Conservation (phyloP, 73 alveolate species). For the Paramecium pentaurelia region DNA sequence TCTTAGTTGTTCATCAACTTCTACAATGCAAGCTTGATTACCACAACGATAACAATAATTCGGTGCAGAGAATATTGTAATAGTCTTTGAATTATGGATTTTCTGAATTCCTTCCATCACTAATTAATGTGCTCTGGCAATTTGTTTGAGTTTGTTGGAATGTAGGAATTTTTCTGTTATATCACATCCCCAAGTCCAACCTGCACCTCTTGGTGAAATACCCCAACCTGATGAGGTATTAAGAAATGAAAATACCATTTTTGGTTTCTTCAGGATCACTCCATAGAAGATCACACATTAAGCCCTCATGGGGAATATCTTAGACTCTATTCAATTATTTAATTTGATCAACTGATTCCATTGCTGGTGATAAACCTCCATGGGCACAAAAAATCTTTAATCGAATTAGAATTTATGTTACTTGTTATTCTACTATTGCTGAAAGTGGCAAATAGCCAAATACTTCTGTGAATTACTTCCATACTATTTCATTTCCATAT, state of each 20-base stretch:
- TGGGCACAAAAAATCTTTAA: conserved; percentile 61
- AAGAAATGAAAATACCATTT: conserved; percentile 13
- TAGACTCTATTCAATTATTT: conserved; percentile 59
- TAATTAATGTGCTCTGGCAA: conserved; percentile 73
- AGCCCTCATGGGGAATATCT: conserved; percentile 89
- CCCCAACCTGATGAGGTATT: conserved; percentile 60
- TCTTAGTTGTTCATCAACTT: conserved; percentile 62
- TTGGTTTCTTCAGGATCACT: conserved; percentile 90
- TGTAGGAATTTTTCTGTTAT: conserved; percentile 66
- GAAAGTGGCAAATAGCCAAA: conserved; percentile 89
- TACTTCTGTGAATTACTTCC: conserved; percentile 84
- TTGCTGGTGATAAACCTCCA: conserved; percentile 72
- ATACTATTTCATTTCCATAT: conserved; percentile 89
- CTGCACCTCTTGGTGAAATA: conserved; percentile 76
- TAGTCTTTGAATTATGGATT: conserved; percentile 76
- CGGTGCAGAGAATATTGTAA: conserved; percentile 92
- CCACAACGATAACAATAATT: conserved; percentile 96
- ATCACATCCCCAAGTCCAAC: conserved; percentile 77
- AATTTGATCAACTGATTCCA: conserved; percentile 59
- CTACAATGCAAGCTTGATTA: conserved; percentile 79
- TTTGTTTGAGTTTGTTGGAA: conserved; percentile 51
- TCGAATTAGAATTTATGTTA: background rate
- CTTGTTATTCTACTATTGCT: conserved; percentile 79
- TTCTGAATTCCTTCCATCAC: conserved; percentile 74
- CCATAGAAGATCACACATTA: conserved; percentile 91